phyloP scores from a whole-genome alignment of 306 rosid species.

The Begonia peltatifolia region DNA sequence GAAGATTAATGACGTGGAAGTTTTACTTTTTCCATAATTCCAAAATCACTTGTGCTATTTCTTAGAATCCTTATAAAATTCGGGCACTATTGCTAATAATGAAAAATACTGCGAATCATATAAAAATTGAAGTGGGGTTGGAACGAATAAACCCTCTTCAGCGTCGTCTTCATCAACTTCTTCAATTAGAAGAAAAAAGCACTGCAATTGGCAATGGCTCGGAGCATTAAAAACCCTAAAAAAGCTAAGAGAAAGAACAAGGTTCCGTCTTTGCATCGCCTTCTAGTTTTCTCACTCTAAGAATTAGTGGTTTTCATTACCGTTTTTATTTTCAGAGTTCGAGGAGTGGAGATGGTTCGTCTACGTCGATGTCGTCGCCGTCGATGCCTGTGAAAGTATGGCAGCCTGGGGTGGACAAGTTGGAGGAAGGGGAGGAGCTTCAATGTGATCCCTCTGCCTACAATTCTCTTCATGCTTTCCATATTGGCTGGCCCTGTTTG shows the following conservation, averaged over 20 bases:
- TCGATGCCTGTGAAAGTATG: conserved; percentile 61
- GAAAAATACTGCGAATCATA: background rate
- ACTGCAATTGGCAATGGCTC: conserved; percentile 30
- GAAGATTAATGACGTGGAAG: too few species aligned
- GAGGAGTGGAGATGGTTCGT: conserved; percentile 47
- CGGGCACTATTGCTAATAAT: background rate
- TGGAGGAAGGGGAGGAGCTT: conserved; percentile 97
- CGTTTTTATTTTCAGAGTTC: conserved; percentile 19
- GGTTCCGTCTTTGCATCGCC: conserved; percentile 25
- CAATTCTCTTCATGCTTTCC: conserved; percentile 82
- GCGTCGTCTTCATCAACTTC: background rate
- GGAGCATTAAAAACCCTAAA: conserved; percentile 55
- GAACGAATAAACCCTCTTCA: too few species aligned
- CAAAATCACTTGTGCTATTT: too few species aligned
- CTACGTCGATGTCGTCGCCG: conserved; percentile 38
- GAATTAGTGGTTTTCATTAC: background rate
- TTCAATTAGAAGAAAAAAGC: background rate
- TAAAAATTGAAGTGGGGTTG: background rate
- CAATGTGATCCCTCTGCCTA: conserved; percentile 90
- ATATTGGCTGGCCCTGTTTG: conserved; percentile 83
- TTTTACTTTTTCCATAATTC: too few species aligned
- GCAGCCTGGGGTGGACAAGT: conserved; percentile 92
- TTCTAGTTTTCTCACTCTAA: background rate
- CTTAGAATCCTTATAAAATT: too few species aligned
- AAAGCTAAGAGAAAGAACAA: conserved; percentile 65